Conservation (phyloP, 2,329 filamentous ascomycete species). For the Colletotrichum liaoningense region DNA sequence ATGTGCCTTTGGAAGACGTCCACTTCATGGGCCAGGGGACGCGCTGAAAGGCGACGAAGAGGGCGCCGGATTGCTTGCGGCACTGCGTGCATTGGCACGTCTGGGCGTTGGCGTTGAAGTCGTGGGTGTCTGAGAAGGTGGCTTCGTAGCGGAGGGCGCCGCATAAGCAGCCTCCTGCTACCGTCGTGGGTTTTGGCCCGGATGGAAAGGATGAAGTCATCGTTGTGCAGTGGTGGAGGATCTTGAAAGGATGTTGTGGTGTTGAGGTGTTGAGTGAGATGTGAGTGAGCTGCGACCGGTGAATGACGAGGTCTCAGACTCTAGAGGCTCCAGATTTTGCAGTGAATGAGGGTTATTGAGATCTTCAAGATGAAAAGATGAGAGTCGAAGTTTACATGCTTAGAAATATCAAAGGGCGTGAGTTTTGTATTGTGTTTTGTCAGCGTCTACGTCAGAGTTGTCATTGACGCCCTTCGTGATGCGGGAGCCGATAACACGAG, state of each 20-base stretch:
- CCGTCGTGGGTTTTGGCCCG: conserved; percentile 43
- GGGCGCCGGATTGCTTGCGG: conserved; percentile 61
- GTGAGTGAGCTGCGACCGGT: not conserved
- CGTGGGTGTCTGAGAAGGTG: conserved; percentile 56
- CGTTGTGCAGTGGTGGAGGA: not conserved
- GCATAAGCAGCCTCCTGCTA: conserved; percentile 66
- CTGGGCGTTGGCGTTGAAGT: conserved; percentile 55
- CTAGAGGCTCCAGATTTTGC: not conserved
- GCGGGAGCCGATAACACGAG: not conserved
- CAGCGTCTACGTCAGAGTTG: conserved; percentile 15
- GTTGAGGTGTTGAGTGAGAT: not conserved
- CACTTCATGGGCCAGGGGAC: conserved; percentile 51
- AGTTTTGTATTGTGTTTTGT: not conserved
- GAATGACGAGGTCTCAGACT: not conserved
- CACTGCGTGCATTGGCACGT: conserved; percentile 69
- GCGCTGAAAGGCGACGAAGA: conserved; percentile 55
- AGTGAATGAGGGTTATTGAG: not conserved
- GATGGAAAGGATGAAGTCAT: conserved; percentile 4
- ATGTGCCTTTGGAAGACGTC: conserved; percentile 37
- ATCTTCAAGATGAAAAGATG: fast-evolving
- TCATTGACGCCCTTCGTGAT: conserved; percentile 18
- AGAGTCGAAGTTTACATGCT: no score
- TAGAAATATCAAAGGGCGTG: not conserved
- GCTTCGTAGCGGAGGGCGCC: conserved; percentile 60
- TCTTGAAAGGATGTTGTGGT: not conserved